Evolutionary conservation across 257 asterid genomes (phyloP), one percentile per base, ranked within the genome.

Genomic region (Solanum pennellii): DNA sequence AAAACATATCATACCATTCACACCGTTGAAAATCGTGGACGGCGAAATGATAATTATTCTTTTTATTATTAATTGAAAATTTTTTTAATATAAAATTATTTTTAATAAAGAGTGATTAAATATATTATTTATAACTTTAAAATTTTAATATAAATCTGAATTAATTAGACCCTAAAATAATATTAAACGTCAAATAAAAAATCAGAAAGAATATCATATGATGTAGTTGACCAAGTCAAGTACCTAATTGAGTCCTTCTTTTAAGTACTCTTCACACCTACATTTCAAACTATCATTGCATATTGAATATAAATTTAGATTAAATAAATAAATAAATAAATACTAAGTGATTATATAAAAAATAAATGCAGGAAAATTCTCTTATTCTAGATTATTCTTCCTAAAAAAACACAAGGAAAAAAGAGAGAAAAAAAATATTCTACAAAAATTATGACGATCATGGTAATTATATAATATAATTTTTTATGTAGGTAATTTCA

Each of bases 81-180:
- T 33, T 33, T 33, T 33, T 33, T 4, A 33, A 0, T 3, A 33
- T 33, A 4, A 33, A 25, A 25, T 27, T 0, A 1, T 12, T 27
- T 66, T 66, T 25, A 0, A 27, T 66, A 66, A 66, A 13, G 9
- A 66, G 0, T 25, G 9, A 12, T 66, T 66, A 25, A 66, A 25
- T 62, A 62, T 29, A 12, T 66, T 65, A n/a, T 14, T 33, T 4
- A 33, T 33, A 33, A 33, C 1, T 33, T 33, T 33, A 33, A 33
- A 31, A 2, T 31, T 31, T 31, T n/a, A 23, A n/a, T 65, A 6
- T 0, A 0, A n/a, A 65, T 11, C 25, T 25, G 0, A 65, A 65
- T 25, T 25, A 65, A 0, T 5, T 4, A 12, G 0, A 65, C 0
- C 0, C 1, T 8, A 65, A 0, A 65, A 65, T 12, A 25, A 65